Evolutionary conservation across 305 asterid genomes (phyloP), one percentile per base, ranked within the genome.

Genomic region (Fraxinus nigra): DNA sequence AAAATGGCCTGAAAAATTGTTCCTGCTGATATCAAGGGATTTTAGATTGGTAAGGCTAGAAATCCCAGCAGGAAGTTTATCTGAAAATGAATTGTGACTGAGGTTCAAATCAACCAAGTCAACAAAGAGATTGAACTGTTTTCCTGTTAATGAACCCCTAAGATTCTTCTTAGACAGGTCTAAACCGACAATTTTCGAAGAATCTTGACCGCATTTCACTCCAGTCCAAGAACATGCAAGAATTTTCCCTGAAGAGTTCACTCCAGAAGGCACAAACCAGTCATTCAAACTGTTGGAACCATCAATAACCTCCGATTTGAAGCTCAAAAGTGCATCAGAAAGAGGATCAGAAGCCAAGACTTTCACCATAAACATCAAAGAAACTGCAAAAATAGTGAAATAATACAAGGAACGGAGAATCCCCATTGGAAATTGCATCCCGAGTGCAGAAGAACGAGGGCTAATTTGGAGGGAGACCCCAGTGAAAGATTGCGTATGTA

Each of bases 211-310:
- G 86, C 99, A 95, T 54, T 76, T 83, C 7, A 94, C 91, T 54
- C 99, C 98, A 65, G 87, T 80, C 99, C 99, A 95, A 46, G 94
- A 92, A 86, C 99, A 95, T 18, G 97, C 93, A 72, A 75, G 43
- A 18, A 92, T 89, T 78, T 59, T 83, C 43, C 80, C 51, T 28
- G 90, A 79, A 73, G 88, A 54, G 40, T 70, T 79, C 63, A 70
- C 4, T 70, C 46, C 83, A 79, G 91, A 10, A 32, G 93, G 90
- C 73, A 87, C 43, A n/a, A 79, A 37, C 99, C 99, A 95, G 69
- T 95, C 92, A 24, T 59, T 82, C 32, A 95, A 80, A 79, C 83
- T 70, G 77, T 83, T 84, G 85, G 97, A 91, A 8, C 83, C 51
- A 78, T 92, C 98, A 16, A 79, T 76, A 56, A 95, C 7, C 74